Base-by-base conservation (phyloP, 1,139 yeast genomes). In the Yamadazyma atlantica region DNA sequence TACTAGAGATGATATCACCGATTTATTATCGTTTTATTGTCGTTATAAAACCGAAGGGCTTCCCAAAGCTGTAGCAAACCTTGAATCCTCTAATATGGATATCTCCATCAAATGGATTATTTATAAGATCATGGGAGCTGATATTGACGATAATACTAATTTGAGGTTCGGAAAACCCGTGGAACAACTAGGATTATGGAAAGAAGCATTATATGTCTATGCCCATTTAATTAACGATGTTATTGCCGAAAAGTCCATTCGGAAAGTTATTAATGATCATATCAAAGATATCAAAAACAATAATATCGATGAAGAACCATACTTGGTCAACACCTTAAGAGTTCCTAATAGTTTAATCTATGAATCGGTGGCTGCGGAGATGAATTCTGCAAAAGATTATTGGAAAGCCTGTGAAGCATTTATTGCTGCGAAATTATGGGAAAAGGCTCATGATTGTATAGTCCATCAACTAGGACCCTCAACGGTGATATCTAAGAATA, bases 381-480 rank as follows among this genome's bases (percentile, higher is more conserved):
- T 45, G 45, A 70, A 66, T 33, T 64, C 72, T 35, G 64, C 65
- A 9, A 40, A 46, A 2, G 75, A 84, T 37, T 72, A 66, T 46
- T 68, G 81, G 64, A 67, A 72, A 8, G 90, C 88, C 46, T 78
- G 82, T 2, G 66, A 72, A 34, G 77, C 82, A 16, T 72, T 85
- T 34, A 59, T 87, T 2, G 69, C 66, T n/a, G 95, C 95, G 0
- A 66, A 64, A 12, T 57, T 74, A 35, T 78, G 78, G 69, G 67
- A 63, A 1, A 80, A 77, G 32, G 96, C 96, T 0, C 95, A 86
- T 50, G 58, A 62, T 1, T 65, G 78, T 0, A 64, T 86, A 4
- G 53, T 79, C 3, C 53, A 63, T 3, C 58, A 69, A 12, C 82
- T 89, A 28, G 97, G 92, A 0, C 97, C 97, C 9, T 51, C 59